These are phyloP conservation scores for Clonostachys chloroleuca DNA, from an alignment of 2,329 filamentous ascomycete species.

Conservation along the genomic window DNA sequence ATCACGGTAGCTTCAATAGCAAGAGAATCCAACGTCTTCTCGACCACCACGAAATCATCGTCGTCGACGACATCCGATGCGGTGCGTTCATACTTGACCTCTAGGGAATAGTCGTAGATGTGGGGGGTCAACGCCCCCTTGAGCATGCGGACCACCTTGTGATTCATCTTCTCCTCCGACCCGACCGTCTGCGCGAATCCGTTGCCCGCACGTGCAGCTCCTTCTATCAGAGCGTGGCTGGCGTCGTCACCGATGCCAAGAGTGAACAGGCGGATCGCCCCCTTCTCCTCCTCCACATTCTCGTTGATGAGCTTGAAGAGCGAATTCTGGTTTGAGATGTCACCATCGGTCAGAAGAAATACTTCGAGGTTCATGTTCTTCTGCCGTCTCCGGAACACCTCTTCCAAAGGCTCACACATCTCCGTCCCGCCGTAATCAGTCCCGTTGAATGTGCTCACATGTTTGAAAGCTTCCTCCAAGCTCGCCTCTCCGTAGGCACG, in stretches of 20 bases:
- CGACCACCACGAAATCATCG: slow-evolving; percentile 60
- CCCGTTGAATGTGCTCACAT: slow-evolving; percentile 32
- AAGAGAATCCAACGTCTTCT: slow-evolving; percentile 45
- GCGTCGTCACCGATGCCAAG: slow-evolving; percentile 47
- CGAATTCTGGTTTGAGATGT: slow-evolving; percentile 39
- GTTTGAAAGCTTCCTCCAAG: slow-evolving; percentile 32
- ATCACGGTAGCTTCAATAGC: slow-evolving; percentile 2
- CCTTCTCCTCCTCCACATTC: slow-evolving; percentile 28
- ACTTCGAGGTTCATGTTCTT: slow-evolving; percentile 44
- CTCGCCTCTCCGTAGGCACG: slow-evolving; percentile 36
- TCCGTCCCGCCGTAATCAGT: slow-evolving; percentile 50
- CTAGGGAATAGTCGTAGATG: slow-evolving; percentile 57
- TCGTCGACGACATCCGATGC: slow-evolving; percentile 2
- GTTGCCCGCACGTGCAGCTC: slow-evolving; percentile 47
- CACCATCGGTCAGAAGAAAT: slow-evolving; percentile 52
- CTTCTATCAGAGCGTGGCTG: slow-evolving; percentile 49
- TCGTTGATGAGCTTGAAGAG: slow-evolving; percentile 40
- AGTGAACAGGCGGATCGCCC: slow-evolving; percentile 45
- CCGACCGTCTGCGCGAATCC: slow-evolving; percentile 60
- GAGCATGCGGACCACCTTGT: slow-evolving; percentile 69
- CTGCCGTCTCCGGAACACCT: slow-evolving; percentile 34
- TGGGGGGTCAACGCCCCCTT: slow-evolving; percentile 66
- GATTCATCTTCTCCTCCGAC: slow-evolving; percentile 60
- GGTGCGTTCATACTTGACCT: slow-evolving; percentile 47
- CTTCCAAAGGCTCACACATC: slow-evolving; percentile 39